Evolutionary conservation across 805 yeast genomes (phyloP), one percentile per base, ranked within the genome.

Genomic region (Saccharomycopsis babjevae): DNA sequence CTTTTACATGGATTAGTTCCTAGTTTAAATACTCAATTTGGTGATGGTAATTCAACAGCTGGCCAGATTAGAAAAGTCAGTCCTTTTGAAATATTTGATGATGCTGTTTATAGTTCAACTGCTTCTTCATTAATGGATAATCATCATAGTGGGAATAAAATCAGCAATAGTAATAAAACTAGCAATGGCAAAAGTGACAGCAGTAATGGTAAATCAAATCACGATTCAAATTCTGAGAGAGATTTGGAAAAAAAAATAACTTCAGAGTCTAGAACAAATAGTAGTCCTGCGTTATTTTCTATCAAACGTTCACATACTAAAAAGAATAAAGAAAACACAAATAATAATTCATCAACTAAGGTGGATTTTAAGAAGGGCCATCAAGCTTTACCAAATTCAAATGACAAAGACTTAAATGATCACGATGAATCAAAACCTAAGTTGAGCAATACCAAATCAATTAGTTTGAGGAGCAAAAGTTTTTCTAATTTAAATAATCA

Each of bases 81-180:
- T 68, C 80, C 88, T 0, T 85, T 77, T 69, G 89, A 85, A 65
- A 77, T 85, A 1, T 77, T 84, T 57, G 89, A 85, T 69, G 89
- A 85, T 66, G 84, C 87, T 1, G 77, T 83, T 38, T 84, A 84
- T 38, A 62, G 61, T 38, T 57, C 56, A 25, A 57, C 54, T 11
- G 60, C 60, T 8, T 52, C 28, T 18, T 57, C 59, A n/a, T 50
- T 54, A n/a, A 52, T 54, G 46, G 34, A 40, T 22, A 52, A 52
- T 22, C 32, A 46, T 30, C 16, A 52, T 18, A 28, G 2, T 36
- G 16, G 16, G 28, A 40, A 50, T 32, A 43, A 59, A 34, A 42
- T 16, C 18, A 28, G 34, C 18, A 50, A 36, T 38, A 5, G 40
- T 15, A 28, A 25, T 8, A 32, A 54, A 13, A 32, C 20, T 20